phyloP scores from a whole-genome alignment of 768 basidiomycete genomes.

The Russula earlei region DNA sequence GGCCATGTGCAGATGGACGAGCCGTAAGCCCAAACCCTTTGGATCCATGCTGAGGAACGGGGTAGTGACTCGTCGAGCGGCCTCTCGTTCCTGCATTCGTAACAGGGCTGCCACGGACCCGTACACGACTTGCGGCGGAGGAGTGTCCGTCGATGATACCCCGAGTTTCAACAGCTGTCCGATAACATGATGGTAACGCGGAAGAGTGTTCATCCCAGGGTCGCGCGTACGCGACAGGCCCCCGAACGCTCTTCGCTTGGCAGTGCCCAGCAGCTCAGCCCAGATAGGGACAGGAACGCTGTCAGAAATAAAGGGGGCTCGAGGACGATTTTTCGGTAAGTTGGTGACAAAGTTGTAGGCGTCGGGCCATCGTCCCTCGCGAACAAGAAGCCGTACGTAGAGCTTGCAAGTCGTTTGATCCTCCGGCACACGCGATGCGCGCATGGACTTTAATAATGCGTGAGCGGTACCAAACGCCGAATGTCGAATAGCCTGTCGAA shows the following conservation, averaged over 20 bases:
- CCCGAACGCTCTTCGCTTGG: slow-evolving; percentile 30
- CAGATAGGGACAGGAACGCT: slow-evolving; percentile 40
- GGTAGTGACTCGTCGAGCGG: slow-evolving; percentile 7
- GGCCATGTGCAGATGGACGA: slow-evolving; percentile 16
- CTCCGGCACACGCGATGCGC: slow-evolving; percentile 30
- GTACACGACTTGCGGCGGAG: slow-evolving; percentile 5
- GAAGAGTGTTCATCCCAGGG: slow-evolving; percentile 8
- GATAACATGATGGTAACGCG: slow-evolving; percentile 14
- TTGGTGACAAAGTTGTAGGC: slow-evolving; percentile 36
- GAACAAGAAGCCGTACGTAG: slow-evolving; percentile 46
- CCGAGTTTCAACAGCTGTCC: slow-evolving; percentile 2
- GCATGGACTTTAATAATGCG: slow-evolving; percentile 42
- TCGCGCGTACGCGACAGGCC: slow-evolving; percentile 16
- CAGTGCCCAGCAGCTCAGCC: slow-evolving; percentile 49
- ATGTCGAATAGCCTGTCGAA: slow-evolving; percentile 41
- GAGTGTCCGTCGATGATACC: background rate
- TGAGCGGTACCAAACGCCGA: slow-evolving; percentile 38
- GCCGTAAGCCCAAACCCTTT: slow-evolving; percentile 6
- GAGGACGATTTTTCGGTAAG: background rate
- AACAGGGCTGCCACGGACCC: slow-evolving; percentile 11
- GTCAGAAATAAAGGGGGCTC: slow-evolving; percentile 1
- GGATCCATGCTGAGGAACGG: slow-evolving; percentile 5
- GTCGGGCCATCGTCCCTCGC: slow-evolving; percentile 44
- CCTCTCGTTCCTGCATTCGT: slow-evolving; percentile 12
- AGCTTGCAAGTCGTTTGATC: slow-evolving; percentile 51